These are phyloP conservation scores for Jaapia argillacea DNA, from an alignment of 768 basidiomycete species.

Conservation along the genomic window DNA sequence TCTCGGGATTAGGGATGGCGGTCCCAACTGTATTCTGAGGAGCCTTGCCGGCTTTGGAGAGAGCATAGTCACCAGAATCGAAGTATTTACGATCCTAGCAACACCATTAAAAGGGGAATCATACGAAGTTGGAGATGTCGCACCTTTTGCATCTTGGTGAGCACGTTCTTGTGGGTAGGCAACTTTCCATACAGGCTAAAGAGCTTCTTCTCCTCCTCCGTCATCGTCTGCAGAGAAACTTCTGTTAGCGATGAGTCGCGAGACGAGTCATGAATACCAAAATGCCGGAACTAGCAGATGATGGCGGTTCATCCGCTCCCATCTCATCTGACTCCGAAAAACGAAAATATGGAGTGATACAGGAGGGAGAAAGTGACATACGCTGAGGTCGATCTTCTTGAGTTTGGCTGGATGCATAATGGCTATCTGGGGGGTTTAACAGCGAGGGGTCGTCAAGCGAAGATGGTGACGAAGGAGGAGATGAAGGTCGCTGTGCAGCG, in stretches of 20 bases:
- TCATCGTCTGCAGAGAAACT: conserved; percentile 47
- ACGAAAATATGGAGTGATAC: conserved; percentile 1
- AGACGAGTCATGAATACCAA: conserved; percentile 11
- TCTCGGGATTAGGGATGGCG: conserved; percentile 96
- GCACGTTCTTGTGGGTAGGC: conserved; percentile 86
- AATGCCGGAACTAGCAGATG: no score
- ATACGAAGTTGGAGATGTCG: neutral
- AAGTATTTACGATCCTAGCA: conserved; percentile 96
- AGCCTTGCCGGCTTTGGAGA: conserved; percentile 91
- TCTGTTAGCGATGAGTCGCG: neutral
- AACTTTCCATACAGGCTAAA: conserved; percentile 93
- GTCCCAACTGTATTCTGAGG: conserved; percentile 87
- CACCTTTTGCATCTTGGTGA: conserved; percentile 95
- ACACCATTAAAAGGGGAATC: neutral
- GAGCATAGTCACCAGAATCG: conserved; percentile 96
- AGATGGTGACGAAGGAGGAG: no score
- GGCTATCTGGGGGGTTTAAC: no score
- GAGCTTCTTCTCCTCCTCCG: conserved; percentile 86
- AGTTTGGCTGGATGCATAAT: conserved; percentile 67
- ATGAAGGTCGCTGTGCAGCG: no score
- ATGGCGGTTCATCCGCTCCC: no score
- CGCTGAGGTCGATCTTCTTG: conserved; percentile 93
- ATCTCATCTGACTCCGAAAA: neutral
- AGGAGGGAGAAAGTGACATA: conserved; percentile 29
- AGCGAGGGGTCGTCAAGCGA: no score